phyloP scores from a whole-genome alignment of 164 flowering plant species.

The Taxillus chinensis region DNA sequence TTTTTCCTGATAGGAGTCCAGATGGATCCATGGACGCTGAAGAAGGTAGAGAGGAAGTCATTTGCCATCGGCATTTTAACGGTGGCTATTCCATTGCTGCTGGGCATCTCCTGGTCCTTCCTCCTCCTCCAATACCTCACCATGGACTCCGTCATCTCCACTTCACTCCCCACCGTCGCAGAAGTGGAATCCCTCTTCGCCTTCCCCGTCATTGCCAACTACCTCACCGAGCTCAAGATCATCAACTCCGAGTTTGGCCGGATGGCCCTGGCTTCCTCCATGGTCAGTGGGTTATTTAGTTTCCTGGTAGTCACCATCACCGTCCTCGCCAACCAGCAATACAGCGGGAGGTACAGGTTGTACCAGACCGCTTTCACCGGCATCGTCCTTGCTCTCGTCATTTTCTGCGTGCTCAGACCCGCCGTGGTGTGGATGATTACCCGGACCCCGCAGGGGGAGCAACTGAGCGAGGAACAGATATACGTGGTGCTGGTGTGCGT shows the following conservation, averaged over 20 bases:
- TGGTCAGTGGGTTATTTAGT: background rate
- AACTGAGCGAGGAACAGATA: background rate
- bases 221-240: background rate
- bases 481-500: background rate
- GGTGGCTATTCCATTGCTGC: background rate
- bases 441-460: background rate
- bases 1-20: background rate
- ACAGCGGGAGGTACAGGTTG: background rate
- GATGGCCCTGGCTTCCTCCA: background rate
- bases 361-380: background rate
- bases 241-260: background rate
- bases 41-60: background rate
- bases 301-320: background rate
- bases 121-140: background rate
- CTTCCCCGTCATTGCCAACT: background rate
- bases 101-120: background rate
- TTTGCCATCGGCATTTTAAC: background rate
- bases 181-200: background rate
- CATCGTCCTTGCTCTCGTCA: background rate
- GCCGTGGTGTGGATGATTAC: background rate
- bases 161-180: background rate
- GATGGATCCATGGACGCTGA: background rate
- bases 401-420: background rate
- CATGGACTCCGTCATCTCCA: background rate
- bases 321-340: background rate